A percentile compares a stretch with the other conserved stretches of the same genome.
These are phyloP conservation scores for Immersiella caudata DNA, from an alignment of 495 filamentous ascomycete species.

Conservation along the genomic window DNA sequence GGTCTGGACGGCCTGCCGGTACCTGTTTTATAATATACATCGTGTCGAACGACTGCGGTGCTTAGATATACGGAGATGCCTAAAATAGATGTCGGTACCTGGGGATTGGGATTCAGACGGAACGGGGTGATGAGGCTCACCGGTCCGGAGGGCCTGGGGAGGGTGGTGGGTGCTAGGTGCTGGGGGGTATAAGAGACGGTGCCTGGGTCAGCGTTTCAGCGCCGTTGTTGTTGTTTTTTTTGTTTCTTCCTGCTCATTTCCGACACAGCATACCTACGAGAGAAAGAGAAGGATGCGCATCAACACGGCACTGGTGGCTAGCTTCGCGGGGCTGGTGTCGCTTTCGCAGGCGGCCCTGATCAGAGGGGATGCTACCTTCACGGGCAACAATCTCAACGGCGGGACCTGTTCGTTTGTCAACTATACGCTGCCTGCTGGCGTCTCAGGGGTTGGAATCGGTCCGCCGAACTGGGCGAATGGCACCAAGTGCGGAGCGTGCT, in stretches of 20 bases:
- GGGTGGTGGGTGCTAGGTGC: background rate
- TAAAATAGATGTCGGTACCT: background rate
- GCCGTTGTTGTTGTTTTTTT: background rate
- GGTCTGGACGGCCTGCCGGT: background rate
- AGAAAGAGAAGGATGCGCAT: background rate
- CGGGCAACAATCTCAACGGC: conserved; percentile 12
- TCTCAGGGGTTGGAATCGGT: conserved; percentile 21
- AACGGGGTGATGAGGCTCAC: background rate
- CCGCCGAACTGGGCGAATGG: conserved; percentile 21
- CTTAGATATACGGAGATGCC: background rate
- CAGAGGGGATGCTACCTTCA: conserved; percentile 19
- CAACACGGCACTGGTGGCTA: background rate
- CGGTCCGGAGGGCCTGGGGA: background rate
- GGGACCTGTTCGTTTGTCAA: conserved; percentile 22
- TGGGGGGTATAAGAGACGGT: background rate
- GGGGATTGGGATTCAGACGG: background rate
- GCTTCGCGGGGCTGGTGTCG: background rate
- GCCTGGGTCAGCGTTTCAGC: background rate
- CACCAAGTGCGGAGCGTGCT: conserved; percentile 16
- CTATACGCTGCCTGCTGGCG: conserved; percentile 17
- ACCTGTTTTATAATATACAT: background rate
- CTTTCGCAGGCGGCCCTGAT: background rate
- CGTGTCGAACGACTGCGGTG: background rate
- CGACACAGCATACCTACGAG: background rate
- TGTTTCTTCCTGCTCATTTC: background rate